phyloP scores from a whole-genome alignment of 768 basidiomycete genomes.

The Termitomyces sp. region DNA sequence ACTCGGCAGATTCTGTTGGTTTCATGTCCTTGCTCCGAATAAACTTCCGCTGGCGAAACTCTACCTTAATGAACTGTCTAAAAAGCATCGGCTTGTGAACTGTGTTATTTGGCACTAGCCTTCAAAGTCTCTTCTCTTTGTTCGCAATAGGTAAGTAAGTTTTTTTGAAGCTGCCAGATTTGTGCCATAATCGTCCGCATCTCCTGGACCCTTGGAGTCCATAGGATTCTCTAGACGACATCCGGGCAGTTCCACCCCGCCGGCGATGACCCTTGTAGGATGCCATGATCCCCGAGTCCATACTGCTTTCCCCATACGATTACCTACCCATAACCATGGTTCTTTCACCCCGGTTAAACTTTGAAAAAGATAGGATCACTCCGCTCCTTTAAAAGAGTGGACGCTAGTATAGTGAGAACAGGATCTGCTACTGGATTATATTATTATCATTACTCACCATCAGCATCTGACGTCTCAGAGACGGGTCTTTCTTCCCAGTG shows the following conservation, averaged over 20 bases:
- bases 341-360: conserved; percentile 7
- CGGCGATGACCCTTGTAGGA: not conserved
- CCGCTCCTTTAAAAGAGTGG: not conserved
- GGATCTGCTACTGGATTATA: conserved; percentile 4
- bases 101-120: too few relatives aligned
- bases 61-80: not conserved
- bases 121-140: not conserved
- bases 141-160: not conserved
- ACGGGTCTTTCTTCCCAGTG: not conserved
- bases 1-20: not conserved
- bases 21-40: not conserved
- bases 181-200: not conserved
- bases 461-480: conserved; percentile 9
- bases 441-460: conserved; percentile 3
- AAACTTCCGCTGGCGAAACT: not conserved
- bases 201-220: not conserved
- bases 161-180: conserved; percentile 1
- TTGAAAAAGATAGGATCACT: not conserved
- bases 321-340: not conserved
- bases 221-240: not conserved
- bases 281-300: not conserved
- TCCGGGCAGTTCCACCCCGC: conserved; percentile 8
- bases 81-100: not conserved
- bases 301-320: not conserved
- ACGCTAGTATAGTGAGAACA: not conserved